phyloP scores from a whole-genome alignment of 768 basidiomycete genomes.

The Boletus bicolor region DNA sequence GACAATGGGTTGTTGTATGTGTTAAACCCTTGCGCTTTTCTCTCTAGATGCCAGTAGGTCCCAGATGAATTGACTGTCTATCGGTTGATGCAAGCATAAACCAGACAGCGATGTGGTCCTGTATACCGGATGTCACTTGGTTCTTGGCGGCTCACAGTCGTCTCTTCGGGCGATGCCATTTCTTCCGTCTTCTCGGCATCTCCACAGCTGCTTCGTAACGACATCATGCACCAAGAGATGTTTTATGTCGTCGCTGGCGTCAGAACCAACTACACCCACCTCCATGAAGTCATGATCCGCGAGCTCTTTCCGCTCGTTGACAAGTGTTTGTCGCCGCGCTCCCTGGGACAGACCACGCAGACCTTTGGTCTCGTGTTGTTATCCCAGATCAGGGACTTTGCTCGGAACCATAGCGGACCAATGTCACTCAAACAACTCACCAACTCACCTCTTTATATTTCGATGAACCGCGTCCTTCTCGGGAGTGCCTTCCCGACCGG shows the following conservation, averaged over 20 bases:
- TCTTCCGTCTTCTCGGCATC: constrained; percentile 6
- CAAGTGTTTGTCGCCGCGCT: constrained; percentile 12
- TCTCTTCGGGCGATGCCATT: constrained; percentile 16
- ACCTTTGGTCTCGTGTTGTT: constrained; percentile 13
- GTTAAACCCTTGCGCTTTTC: constrained; percentile 14
- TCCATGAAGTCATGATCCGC: constrained; percentile 19
- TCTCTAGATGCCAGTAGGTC: constrained; percentile 24
- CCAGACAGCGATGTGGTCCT: constrained; percentile 15
- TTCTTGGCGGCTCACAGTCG: constrained; percentile 10
- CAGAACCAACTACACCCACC: not conserved
- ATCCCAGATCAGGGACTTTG: constrained; percentile 9
- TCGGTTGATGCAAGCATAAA: not conserved
- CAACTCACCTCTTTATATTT: constrained; percentile 16
- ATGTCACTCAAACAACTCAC: constrained; percentile 19
- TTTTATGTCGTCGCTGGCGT: constrained; percentile 14
- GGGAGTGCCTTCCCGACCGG: constrained; percentile 16
- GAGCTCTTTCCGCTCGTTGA: constrained; percentile 23
- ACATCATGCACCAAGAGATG: constrained; percentile 9
- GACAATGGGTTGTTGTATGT: constrained; percentile 15
- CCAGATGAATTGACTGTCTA: not conserved
- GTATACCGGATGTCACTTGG: constrained; percentile 20
- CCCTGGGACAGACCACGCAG: constrained; percentile 10
- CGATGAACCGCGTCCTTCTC: constrained; percentile 20
- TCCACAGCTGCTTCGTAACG: constrained; percentile 8
- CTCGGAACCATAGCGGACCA: not conserved